Conservation (phyloP, 2,329 filamentous ascomycete species). For the Clonostachys sp. region DNA sequence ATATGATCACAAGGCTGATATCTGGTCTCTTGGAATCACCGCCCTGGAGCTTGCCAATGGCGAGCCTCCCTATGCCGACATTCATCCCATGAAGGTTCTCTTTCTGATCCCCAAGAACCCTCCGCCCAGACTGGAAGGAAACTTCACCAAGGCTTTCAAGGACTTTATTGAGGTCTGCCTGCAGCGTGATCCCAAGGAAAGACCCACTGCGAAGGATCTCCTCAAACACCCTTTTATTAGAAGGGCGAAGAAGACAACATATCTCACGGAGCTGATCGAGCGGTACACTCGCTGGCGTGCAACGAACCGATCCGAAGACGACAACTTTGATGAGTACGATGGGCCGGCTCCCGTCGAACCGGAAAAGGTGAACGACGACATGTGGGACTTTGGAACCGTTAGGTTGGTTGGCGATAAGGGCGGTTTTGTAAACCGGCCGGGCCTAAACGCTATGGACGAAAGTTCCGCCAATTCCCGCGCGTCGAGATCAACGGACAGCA, state of each 20-base stretch:
- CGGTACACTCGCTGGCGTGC: slow-evolving; percentile 83
- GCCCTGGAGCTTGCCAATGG: slow-evolving; percentile 87
- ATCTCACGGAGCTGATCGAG: slow-evolving; percentile 92
- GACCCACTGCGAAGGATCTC: slow-evolving; percentile 81
- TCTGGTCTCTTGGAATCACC: slow-evolving; percentile 95
- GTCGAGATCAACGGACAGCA: slow-evolving; percentile 42
- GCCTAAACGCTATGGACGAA: slow-evolving; percentile 71
- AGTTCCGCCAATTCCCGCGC: slow-evolving; percentile 74
- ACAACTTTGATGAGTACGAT: slow-evolving; percentile 31
- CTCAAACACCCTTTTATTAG: slow-evolving; percentile 87
- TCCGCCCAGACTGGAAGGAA: slow-evolving; percentile 74
- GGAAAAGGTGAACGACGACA: slow-evolving; percentile 69
- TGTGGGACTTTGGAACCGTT: slow-evolving; percentile 98
- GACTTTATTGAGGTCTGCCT: slow-evolving; percentile 82
- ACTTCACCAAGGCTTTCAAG: slow-evolving; percentile 79
- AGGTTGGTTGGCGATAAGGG: slow-evolving; percentile 69
- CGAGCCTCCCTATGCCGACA: slow-evolving; percentile 91
- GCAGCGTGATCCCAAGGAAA: slow-evolving; percentile 81
- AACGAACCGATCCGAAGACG: slow-evolving; percentile 63
- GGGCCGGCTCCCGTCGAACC: slow-evolving; percentile 21
- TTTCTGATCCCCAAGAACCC: slow-evolving; percentile 96
- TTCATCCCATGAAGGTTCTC: slow-evolving; percentile 97
- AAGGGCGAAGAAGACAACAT: slow-evolving; percentile 91
- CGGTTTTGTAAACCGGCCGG: slow-evolving; percentile 47
- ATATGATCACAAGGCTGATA: slow-evolving; percentile 96